Evolutionary conservation across 1,284 basidiomycete species (phyloP).

Genomic region (Ustilago trichophora): DNA sequence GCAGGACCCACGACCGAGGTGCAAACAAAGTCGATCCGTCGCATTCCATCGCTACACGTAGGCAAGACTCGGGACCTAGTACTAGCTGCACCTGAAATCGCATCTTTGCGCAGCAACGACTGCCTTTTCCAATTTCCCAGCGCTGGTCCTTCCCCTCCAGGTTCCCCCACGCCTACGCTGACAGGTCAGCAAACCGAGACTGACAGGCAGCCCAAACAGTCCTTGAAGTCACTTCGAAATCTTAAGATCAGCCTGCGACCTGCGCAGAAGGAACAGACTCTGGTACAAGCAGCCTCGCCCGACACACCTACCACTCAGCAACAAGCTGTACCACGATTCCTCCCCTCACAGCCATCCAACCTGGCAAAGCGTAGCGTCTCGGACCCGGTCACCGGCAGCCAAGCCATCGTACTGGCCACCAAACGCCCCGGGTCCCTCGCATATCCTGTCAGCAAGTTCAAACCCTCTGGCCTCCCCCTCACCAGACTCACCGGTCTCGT

Average conservation of each 20-base stretch:
- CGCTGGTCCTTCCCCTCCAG: not conserved
- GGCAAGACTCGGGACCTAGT: not conserved
- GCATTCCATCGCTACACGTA: conserved; percentile 1
- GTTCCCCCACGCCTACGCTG: not conserved
- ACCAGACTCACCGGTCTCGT: no score
- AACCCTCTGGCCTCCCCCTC: no score
- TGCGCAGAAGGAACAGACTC: not conserved
- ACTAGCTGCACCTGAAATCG: no score
- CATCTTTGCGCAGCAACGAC: no score
- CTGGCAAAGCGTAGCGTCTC: not conserved
- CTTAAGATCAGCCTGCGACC: conserved; percentile 4
- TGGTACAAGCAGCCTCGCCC: no score
- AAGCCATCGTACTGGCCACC: not conserved
- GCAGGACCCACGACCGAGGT: no score
- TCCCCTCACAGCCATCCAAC: no score
- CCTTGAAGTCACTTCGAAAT: conserved; percentile 5
- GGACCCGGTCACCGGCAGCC: not conserved
- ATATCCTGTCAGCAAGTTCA: no score
- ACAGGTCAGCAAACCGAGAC: not conserved
- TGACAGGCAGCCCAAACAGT: conserved; percentile 3
- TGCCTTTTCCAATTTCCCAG: not conserved
- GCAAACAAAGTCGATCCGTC: not conserved
- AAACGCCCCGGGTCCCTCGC: not conserved
- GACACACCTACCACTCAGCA: no score
- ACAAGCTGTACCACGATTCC: no score